Base-by-base conservation (phyloP, 371 early-diverging fungal genomes). In the Actinomortierella wolfii region DNA sequence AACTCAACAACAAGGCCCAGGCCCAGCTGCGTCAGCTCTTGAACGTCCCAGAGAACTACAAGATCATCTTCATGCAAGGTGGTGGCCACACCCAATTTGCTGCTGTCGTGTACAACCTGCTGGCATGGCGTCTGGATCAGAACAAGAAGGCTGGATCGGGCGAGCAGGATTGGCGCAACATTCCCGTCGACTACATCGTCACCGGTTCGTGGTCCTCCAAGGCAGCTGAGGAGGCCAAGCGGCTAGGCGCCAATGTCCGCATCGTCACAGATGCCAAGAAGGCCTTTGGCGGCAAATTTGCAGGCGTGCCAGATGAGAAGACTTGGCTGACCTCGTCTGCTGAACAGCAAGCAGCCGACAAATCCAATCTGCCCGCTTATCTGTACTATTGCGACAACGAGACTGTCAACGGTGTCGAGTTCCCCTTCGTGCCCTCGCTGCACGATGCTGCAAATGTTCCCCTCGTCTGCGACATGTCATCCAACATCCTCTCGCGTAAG, bases 371-470 rank as follows among this genome's bases (percentile, higher is more conserved):
- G 39, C 73, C 92, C 2, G 91, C 94, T 17, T 98, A 89, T 68
- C 86, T 95, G 15, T 97, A 95, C 71, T 97, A 96, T 71, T 97
- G 97, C 77, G 95, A 92, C 76, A 98, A 98, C 71, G 99, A 98
- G 76, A 98, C 99, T 4, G 91, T 98, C 21, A 92, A 97, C 69
- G 99, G 99, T 29, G 92, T 98, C 34, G 97, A 97, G 77, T 88
- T 92, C 49, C 81, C 80, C 15, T 65, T 64, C 39, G 71, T 82
- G 1, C 88, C 90, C 11, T 83, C 83, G 21, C 74, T 78, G 11
- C 81, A 88, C 0, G 88, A 89, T 62, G 64, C 86, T 0, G 58
- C 74, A 1, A 34, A 34, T 11, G 93, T 95, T 0, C 95, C 95
- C 5, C 51, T 97, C 14, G 93, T 98, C 29, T 93, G 95, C 60